Base-by-base conservation (phyloP, 768 basidiomycete genomes). In the Tephrocybe rancida region DNA sequence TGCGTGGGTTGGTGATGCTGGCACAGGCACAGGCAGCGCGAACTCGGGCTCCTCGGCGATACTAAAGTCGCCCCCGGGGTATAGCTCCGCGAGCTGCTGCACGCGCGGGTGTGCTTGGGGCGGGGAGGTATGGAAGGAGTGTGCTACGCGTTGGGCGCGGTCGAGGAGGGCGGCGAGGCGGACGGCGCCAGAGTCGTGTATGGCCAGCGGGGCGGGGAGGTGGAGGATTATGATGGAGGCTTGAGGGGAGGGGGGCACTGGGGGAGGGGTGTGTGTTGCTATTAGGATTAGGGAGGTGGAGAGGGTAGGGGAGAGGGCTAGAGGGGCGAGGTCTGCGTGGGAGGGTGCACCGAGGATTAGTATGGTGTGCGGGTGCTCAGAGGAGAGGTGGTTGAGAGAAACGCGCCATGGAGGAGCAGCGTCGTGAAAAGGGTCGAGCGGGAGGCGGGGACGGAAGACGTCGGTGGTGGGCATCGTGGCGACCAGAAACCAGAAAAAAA, bases 291-390 rank as follows among this genome's bases (percentile, higher is more conserved):
- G 70, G 0, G 70, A 67, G 8, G 64, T 44, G 5, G 65, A 32
- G 10, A 79, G 72, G 24, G 59, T 61, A 0, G 65, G 57, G 0
- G 75, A 73, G n/a, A 64, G 58, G 10, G 75, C 56, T 1, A 80
- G 61, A 0, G 76, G 72, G 7, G 56, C 56, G 16, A 80, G 63
- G 54, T 75, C 75, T 11, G 62, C 48, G 16, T 55, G 52, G 0
- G 64, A 54, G 0, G 77, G 75, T 2, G 72, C 74, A 49, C 75
- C 76, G 25, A 78, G 68, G 29, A 77, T 54, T 56, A 79, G 72
- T 38, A 79, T 55, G 50, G 73, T 65, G 51, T 67, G 67, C 1
- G 50, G 35, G 7, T 37, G 43, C 70, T 70, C 71, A 8, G 69
- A 64, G 6, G 60, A 48, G 37, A 52, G 55, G 10, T 43, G 44